These are phyloP conservation scores for Phanerodontia chrysosporium DNA, from an alignment of 768 basidiomycete species.

Conservation along the genomic window DNA sequence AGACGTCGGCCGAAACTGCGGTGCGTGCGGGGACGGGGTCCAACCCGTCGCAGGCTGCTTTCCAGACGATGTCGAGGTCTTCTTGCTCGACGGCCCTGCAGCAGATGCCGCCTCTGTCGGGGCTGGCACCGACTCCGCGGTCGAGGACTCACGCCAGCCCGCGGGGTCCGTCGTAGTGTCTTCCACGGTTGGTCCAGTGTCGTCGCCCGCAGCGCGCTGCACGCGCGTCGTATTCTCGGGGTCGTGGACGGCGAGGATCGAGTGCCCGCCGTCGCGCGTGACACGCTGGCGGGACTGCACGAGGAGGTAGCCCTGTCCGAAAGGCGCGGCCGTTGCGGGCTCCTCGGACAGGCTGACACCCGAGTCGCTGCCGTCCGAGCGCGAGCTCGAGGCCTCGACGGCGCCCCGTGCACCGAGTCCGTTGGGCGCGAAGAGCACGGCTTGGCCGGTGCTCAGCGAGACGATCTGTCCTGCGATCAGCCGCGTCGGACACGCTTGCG, in stretches of 20 bases:
- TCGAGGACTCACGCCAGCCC: too few species aligned
- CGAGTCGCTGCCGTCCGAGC: background rate
- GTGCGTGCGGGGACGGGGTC: too few species aligned
- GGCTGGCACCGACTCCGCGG: too few species aligned
- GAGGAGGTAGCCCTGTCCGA: slow-evolving; percentile 57
- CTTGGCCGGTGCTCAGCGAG: slow-evolving; percentile 57
- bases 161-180: too few species aligned
- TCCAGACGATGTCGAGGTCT: too few species aligned
- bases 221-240: slow-evolving; percentile 3
- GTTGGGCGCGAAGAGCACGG: slow-evolving; percentile 64
- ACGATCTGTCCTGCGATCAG: background rate
- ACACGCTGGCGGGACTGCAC: slow-evolving; percentile 60
- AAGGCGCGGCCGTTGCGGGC: slow-evolving; percentile 9
- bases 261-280: slow-evolving; percentile 62
- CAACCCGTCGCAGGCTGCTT: too few species aligned
- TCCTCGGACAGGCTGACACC: background rate
- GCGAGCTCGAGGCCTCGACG: background rate
- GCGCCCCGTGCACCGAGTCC: slow-evolving; percentile 25
- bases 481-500: background rate
- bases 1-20: too few species aligned
- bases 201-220: too few species aligned
- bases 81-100: too few species aligned
- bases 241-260: slow-evolving; percentile 35
- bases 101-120: too few species aligned
- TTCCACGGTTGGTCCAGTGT: too few species aligned